Evolutionary conservation across 257 asterid genomes (phyloP), one percentile per base, ranked within the genome.

Genomic region (Jacaranda mimosifolia): DNA sequence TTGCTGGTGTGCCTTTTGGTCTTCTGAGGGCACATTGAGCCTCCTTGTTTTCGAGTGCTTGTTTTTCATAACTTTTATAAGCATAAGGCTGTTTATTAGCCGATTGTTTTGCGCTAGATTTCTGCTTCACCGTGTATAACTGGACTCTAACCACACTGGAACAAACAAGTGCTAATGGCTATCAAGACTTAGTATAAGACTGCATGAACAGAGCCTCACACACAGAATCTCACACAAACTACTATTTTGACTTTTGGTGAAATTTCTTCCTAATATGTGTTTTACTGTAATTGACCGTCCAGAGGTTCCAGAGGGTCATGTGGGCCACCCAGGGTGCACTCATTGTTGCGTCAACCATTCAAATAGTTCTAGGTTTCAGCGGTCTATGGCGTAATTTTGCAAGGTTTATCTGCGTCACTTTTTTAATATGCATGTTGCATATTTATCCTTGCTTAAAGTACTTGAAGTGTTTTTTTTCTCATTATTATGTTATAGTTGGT

Each of bases 261-360:
- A 39, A 15, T 43, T 18, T 80, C 59, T 32, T n/a, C 59, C 51
- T 74, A 35, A 74, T 21, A 52, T 32, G 40, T 65, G 40, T 73
- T 48, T 52, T 18, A 53, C 19, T 65, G 35, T 39, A 36, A 76
- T 76, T 74, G 59, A 13, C 56, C 21, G 4, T 71, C 84, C 89
- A 92, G 97, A 91, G 82, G 82, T 94, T 94, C 89, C 84, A 86
- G 86, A 94, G 92, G 86, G 81, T 88, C 84, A 94, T 94, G 98
- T 84, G 97, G 79, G 98, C 98, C 9, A 89, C 98, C 10, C 98
- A 94, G 80, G 98, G 98, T 63, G 98, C 98, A 38, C 89, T 91
- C 58, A 94, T 94, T 38, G 89, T 94, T 79, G 97, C 97, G 68
- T 94, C 98, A 7, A 91, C 96, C 59, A 81, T 94, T 84, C 97